Conservation (phyloP, 768 basidiomycete genomes). For the Pleurotus eryngii region DNA sequence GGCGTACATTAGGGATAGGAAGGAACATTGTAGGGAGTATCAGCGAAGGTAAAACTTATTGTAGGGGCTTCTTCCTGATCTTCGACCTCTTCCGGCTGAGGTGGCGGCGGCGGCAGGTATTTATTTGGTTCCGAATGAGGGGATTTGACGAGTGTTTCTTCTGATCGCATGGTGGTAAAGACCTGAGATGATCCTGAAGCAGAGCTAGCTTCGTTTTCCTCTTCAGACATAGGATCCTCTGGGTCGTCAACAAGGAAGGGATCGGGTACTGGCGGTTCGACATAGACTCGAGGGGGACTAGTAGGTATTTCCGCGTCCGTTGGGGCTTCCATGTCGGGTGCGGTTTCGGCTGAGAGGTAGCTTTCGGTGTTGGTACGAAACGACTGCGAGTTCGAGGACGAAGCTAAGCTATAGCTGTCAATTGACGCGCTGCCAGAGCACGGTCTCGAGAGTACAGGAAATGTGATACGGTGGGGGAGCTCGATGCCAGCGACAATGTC, state of each 20-base stretch:
- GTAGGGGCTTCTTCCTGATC: conserved; percentile 54
- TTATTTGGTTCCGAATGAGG: conserved; percentile 45
- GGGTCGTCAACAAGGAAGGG: conserved; percentile 63
- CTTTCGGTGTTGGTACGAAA: background rate
- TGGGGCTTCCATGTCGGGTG: background rate
- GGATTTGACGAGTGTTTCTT: conserved; percentile 41
- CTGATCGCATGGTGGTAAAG: conserved; percentile 26
- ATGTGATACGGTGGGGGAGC: conserved; percentile 12
- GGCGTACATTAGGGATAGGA: conserved; percentile 87
- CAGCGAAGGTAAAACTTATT: conserved; percentile 64
- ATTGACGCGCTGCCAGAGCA: conserved; percentile 12
- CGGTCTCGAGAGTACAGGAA: conserved; percentile 14
- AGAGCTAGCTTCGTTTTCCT: conserved; percentile 23
- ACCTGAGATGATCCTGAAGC: conserved; percentile 31
- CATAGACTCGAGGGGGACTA: conserved; percentile 26
- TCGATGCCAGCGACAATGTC: conserved; percentile 15
- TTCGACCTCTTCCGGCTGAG: conserved; percentile 31
- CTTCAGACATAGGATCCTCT: conserved; percentile 39
- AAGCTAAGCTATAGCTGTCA: background rate
- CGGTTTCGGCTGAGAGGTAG: background rate
- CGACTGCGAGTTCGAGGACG: background rate
- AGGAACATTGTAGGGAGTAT: conserved; percentile 77
- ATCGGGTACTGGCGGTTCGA: conserved; percentile 52
- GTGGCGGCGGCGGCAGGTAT: conserved; percentile 46
- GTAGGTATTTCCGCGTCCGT: conserved; percentile 20